A percentile compares a stretch with the other conserved stretches of the same genome.
Conservation (phyloP, 768 basidiomycete genomes). For the Auricularia sp. region DNA sequence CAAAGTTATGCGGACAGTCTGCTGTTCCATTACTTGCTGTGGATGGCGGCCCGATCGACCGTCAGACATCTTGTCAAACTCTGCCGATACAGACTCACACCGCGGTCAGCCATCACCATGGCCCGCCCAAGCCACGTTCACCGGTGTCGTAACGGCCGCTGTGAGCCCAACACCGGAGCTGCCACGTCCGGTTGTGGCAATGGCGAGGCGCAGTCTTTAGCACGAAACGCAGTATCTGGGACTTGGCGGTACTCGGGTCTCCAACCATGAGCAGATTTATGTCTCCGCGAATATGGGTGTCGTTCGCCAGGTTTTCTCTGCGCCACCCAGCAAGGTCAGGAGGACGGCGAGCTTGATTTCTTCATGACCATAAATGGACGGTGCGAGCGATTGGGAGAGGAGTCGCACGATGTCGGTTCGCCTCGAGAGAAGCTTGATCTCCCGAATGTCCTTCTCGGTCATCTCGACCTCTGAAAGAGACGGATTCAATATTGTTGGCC, state of each 20-base stretch:
- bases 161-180: constrained; percentile 37
- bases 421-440: constrained; percentile 89
- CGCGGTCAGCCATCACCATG: constrained; percentile 73
- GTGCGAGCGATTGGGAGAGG: constrained; percentile 90
- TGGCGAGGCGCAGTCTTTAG: not conserved
- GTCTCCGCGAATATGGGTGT: constrained; percentile 92
- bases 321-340: constrained; percentile 87
- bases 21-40: constrained; percentile 99
- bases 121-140: constrained; percentile 84
- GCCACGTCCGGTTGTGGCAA: constrained; percentile 30
- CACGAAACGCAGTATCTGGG: constrained; percentile 36
- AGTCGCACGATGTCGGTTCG: constrained; percentile 77
- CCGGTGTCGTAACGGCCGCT: constrained; percentile 35
- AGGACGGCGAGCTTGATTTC: constrained; percentile 98
- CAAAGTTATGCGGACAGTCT: constrained; percentile 95
- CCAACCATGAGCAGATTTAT: constrained; percentile 97
- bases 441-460: constrained; percentile 89
- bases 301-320: constrained; percentile 89
- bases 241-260: constrained; percentile 98
- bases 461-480: constrained; percentile 91
- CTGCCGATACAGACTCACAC: constrained; percentile 98
- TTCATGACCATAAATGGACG: constrained; percentile 98
- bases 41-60: constrained; percentile 98
- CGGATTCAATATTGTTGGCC: constrained; percentile 89
- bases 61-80: constrained; percentile 99